A percentile compares a stretch with the other conserved stretches of the same genome.
Conservation (phyloP, 495 filamentous ascomycete species). For the Neurospora tetrasperma region DNA sequence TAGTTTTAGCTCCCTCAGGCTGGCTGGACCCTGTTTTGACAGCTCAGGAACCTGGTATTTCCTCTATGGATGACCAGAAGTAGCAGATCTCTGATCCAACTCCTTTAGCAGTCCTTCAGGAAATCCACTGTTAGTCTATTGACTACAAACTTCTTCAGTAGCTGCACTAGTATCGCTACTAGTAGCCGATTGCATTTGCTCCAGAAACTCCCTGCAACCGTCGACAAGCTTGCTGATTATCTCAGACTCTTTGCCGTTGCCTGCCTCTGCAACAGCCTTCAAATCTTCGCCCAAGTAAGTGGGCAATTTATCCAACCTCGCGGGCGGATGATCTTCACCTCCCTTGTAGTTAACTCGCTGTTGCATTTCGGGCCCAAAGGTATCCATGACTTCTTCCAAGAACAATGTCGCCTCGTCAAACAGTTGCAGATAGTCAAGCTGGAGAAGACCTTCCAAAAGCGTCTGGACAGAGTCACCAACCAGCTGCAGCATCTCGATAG, state of each 20-base stretch:
- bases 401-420: conserved; percentile 8
- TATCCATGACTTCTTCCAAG: not conserved
- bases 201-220: not conserved
- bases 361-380: conserved; percentile 1
- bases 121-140: not conserved
- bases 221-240: not conserved
- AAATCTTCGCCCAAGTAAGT: not conserved
- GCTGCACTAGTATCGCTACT: not conserved
- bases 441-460: conserved; percentile 15
- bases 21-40: no score
- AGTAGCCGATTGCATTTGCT: not conserved
- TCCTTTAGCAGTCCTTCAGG: not conserved
- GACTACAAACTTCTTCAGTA: not conserved
- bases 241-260: not conserved
- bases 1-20: no score
- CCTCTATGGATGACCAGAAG: no score
- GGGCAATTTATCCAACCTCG: not conserved
- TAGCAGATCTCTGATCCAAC: no score
- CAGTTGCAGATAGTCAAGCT: conserved; percentile 15
- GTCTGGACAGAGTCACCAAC: conserved; percentile 14
- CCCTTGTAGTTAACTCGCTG: not conserved
- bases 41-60: no score
- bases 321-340: not conserved
- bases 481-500: conserved; percentile 13
- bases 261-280: not conserved